Conservation (phyloP, 805 yeast genomes). For the Lachancea sp. region DNA sequence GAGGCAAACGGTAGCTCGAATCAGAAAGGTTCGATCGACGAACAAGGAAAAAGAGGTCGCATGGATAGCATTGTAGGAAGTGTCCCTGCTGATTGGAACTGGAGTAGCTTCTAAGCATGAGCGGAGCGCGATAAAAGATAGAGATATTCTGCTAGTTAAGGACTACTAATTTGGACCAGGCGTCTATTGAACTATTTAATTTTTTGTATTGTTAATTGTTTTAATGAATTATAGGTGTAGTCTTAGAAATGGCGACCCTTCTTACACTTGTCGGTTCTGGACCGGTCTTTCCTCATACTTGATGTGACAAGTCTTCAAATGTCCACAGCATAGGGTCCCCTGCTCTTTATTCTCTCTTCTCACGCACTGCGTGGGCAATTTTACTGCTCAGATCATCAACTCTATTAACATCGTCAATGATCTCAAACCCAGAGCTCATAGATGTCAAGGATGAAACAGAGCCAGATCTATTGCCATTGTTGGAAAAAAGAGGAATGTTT, state of each 20-base stretch:
- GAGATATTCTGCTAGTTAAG: not conserved
- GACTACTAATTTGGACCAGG: constrained; percentile 1
- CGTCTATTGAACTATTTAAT: not conserved
- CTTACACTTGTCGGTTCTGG: not conserved
- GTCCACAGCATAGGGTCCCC: not conserved
- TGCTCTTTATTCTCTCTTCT: constrained; percentile 13
- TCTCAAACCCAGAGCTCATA: constrained; percentile 25
- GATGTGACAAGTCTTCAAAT: not conserved
- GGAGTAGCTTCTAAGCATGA: constrained; percentile 56
- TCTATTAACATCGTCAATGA: constrained; percentile 9
- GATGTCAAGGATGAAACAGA: constrained; percentile 22
- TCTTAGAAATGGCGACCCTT: not conserved
- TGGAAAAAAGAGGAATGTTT: constrained; percentile 39
- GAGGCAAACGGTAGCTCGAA: not conserved
- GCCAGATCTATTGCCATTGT: constrained; percentile 30
- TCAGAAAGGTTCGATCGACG: constrained; percentile 3
- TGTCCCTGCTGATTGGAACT: constrained; percentile 73
- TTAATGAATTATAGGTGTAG: not conserved
- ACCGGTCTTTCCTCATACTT: not conserved
- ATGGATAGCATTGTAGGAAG: constrained; percentile 36
- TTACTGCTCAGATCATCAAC: constrained; percentile 10
- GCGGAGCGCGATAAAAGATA: not conserved
- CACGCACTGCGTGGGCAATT: constrained; percentile 26
- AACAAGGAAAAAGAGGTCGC: constrained; percentile 32
- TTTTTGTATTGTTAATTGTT: not conserved